These are phyloP conservation scores for Aspergillus sp. DNA, from an alignment of 2,329 filamentous ascomycete genomes.

Conservation along the genomic window DNA sequence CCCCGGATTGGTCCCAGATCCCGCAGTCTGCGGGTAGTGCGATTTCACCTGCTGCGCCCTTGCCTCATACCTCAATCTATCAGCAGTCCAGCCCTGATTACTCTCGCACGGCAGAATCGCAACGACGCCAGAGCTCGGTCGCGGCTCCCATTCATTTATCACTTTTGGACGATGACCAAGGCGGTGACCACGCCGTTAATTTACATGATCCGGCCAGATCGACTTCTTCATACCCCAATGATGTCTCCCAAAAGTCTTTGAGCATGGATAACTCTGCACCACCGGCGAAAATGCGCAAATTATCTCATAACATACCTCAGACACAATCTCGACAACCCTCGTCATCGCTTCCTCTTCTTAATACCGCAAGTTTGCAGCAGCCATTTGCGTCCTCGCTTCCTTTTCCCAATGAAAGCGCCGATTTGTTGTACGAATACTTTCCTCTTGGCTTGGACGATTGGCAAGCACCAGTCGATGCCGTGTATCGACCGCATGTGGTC, in stretches of 20 bases:
- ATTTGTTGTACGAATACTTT: constrained; percentile 91
- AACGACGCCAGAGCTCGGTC: constrained; percentile 30
- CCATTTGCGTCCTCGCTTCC: constrained; percentile 54
- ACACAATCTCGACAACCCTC: constrained; percentile 26
- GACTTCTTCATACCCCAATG: constrained; percentile 17
- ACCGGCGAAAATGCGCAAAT: constrained; percentile 35
- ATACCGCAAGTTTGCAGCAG: constrained; percentile 27
- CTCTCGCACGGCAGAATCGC: constrained; percentile 34
- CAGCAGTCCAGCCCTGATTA: constrained; percentile 52
- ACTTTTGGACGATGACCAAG: constrained; percentile 51
- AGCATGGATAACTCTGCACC: constrained; percentile 26
- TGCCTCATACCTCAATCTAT: constrained; percentile 35
- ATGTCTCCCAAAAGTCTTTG: constrained; percentile 22
- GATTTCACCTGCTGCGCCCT: constrained; percentile 13
- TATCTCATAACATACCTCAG: constrained; percentile 25
- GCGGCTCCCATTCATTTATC: constrained; percentile 51
- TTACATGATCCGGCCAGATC: constrained; percentile 13
- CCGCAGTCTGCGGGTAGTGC: constrained; percentile 17
- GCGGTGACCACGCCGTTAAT: constrained; percentile 40
- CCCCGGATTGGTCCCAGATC: constrained; percentile 34
- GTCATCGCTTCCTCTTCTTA: constrained; percentile 28
- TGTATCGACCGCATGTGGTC: constrained; percentile 88
- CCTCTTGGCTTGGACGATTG: constrained; percentile 85
- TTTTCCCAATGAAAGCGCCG: constrained; percentile 61
- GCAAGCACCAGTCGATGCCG: constrained; percentile 84